Evolutionary conservation across 2,329 filamentous ascomycete genomes (phyloP), one percentile per base, ranked within the genome.

Genomic region (Akanthomyces muscarius): DNA sequence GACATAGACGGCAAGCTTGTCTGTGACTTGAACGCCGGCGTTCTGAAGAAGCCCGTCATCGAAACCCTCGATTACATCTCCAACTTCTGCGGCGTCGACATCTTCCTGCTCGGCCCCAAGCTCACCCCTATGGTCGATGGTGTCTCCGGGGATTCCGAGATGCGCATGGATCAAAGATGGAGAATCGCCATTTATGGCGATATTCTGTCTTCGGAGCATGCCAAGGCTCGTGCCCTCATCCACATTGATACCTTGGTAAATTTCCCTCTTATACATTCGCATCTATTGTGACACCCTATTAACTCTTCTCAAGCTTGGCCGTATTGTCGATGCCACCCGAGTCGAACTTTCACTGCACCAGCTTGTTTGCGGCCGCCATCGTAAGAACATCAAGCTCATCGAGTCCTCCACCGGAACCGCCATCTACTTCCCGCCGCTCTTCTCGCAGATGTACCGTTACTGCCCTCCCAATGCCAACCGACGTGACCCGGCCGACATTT

Each of bases 341-440:
- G 83, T 97, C 64, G 93, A 97, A 69, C 80, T 94, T 56, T 91
- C 92, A 30, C 85, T 97, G 73, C 95, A 99, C 74, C 95, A 92
- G 63, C 83, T 97, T 62, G 88, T 98, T 56, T 97, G 93, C 74
- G 95, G 95, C 55, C 90, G 95, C 55, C 94, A 93, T 69, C 86
- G 95, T 69, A 96, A 97, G 81, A 97, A 97, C 75, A 97, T 99
- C 80, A 98, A 98, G 80, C 81, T 95, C 70, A 97, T 99, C 71
- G 95, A 99, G 77, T 96, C 95, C 16, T 87, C 90, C 33, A 98
- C 95, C 16, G 92, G 93, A 70, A 98, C 95, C 10, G 94, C 95
- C 67, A 98, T 99, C 70, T 99, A 99, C 78, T 98, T 99, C 73
- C 95, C 95, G 33, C 92, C 93, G 8, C 90, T 94, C 0, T 98